Conservation (phyloP, 306 rosid species). For the Citrullus amarus region DNA sequence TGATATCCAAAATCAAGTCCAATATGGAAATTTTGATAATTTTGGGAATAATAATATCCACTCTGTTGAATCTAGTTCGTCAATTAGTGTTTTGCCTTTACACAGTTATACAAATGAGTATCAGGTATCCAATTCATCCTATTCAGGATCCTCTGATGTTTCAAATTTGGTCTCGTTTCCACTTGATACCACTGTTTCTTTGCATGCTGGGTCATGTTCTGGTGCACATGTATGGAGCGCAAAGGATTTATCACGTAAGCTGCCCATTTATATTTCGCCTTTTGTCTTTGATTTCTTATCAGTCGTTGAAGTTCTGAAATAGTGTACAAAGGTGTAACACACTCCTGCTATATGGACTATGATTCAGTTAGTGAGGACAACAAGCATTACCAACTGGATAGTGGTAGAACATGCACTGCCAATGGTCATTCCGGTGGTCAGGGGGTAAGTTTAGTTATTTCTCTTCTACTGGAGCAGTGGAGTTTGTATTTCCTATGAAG, state of each 20-base stretch:
- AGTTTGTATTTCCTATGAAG: neutral
- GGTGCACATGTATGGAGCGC: constrained; percentile 20
- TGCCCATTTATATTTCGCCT: neutral
- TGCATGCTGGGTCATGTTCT: constrained; percentile 26
- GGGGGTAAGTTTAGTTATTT: constrained; percentile 33
- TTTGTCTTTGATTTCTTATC: neutral
- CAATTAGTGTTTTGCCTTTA: constrained; percentile 88
- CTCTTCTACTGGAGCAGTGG: neutral
- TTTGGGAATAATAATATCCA: constrained; percentile 41
- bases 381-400: constrained; percentile 20
- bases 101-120: constrained; percentile 73
- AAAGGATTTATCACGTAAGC: constrained; percentile 37
- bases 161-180: constrained; percentile 23
- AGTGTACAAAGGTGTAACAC: neutral
- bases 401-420: constrained; percentile 22
- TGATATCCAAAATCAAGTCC: constrained; percentile 79
- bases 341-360: constrained; percentile 6
- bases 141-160: constrained; percentile 38
- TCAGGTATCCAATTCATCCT: constrained; percentile 67
- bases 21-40: constrained; percentile 60
- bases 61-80: constrained; percentile 43
- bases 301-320: neutral
- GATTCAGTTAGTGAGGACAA: constrained; percentile 30
- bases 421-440: constrained; percentile 20
- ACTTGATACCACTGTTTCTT: constrained; percentile 15